Base-by-base conservation (phyloP, 2,329 filamentous ascomycete species). In the Volutella citrinella region DNA sequence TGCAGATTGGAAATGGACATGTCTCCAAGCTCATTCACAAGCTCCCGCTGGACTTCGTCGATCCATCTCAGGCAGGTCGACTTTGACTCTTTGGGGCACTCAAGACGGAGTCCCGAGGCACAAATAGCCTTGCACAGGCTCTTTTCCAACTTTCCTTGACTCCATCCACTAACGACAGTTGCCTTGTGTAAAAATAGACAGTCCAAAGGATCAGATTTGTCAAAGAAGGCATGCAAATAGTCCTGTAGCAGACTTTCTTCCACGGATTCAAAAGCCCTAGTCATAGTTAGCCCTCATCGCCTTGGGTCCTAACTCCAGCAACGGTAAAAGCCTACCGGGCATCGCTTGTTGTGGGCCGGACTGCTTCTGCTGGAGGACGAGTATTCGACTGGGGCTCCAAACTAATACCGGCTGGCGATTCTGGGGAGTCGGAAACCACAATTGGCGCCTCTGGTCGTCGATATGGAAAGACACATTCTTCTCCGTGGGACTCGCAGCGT, bases 401-500 rank as follows among this genome's bases (percentile, higher is more conserved):
- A 6, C 10, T 21, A 4, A 29, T 23, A 16, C 39, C 40, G 5
- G 26, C 27, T 5, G 46, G 40, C 14, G 42, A 43, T 11, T 21
- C 26, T 23, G 45, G 22, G 2, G 23, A 17, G 7, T 43, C 38
- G 4, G 27, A 18, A 2, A 7, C 23, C 3, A 9, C 4, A 1
- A 36, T 35, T 11, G 21, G 30, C 0, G 17, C 17, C 1, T 11
- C n/a, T 4, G 12, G 11, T 9, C 8, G 14, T 0, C 32, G 17
- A 11, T 21, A 23, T 1, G 26, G 27, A 10, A 48, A 48, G 0
- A 31, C 2, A 19, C 49, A 54, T 5, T 30, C 32, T 3, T 40
- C 34, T 0, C 34, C 31, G 1, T 41, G 41, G 6, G 45, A 48
- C n/a, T 36, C 41, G 36, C 61, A 64, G 36, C 58, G 45, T 16